Evolutionary conservation across 352 stramenopile genomes (phyloP), one percentile per base, ranked within the genome.

Genomic region (Globisporangium emineosum): DNA sequence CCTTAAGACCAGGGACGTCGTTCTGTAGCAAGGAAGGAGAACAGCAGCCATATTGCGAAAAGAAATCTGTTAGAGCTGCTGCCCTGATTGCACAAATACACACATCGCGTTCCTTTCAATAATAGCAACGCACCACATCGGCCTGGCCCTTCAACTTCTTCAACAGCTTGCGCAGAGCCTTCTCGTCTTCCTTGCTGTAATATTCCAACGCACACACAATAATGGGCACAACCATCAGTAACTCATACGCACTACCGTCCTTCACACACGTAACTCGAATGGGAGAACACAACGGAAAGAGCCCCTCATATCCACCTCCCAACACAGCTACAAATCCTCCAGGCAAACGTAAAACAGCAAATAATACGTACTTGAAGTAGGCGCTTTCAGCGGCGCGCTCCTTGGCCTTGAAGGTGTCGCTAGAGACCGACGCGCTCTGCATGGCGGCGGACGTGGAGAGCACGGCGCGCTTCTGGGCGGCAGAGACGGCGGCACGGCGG

Each of bases 121-220:
- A 17, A 57, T 17, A 3, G 2, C 6, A 23, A 68, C 71, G 57
- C 29, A 78, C 77, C 53, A 71, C 71, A 60, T 95, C 85, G 9
- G 85, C 78, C 75, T 96, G 85, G 19, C 69, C 76, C 77, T 96
- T 94, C 70, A 96, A 73, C 81, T 96, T 96, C 73, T 92, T 77
- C 49, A 96, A 75, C 60, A 96, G 77, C 76, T 91, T 91, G 72
- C 87, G 87, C 25, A 96, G 84, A 21, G 83, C 32, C 73, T 90
- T 92, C 70, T 96, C 87, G 65, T 96, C 87, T 64, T 92, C 70
- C 77, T 96, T 96, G 79, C 87, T 96, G 62, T 30, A 27, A 29
- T 30, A 45, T 3, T 30, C 52, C 17, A 19, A 42, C 5, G 17
- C 27, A 58, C 30, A 57, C 13, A 54, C 17, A 4, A n/a, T n/a